These are phyloP conservation scores for Paramecium sonneborni DNA, from an alignment of 73 alveolate genomes.

Conservation along the genomic window DNA sequence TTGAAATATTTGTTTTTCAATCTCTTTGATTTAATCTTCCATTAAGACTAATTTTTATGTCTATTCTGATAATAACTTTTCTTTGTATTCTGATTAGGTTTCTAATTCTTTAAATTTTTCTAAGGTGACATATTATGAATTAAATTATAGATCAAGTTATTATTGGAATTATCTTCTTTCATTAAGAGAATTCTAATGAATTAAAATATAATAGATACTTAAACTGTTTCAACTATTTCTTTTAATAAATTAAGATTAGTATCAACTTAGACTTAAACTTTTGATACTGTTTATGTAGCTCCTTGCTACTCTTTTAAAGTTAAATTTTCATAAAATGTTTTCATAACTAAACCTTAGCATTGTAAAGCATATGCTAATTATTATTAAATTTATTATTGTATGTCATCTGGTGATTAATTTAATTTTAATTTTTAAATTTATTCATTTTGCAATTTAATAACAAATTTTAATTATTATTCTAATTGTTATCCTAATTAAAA, in stretches of 20 bases:
- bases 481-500: background rate
- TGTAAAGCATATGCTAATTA: background rate
- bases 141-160: background rate
- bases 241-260: background rate
- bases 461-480: conserved; percentile 34
- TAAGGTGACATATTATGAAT: conserved; percentile 19
- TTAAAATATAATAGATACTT: background rate
- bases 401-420: conserved; percentile 22
- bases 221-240: conserved; percentile 40
- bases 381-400: background rate
- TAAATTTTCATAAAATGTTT: conserved; percentile 37
- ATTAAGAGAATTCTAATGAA: background rate
- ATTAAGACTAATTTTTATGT: background rate
- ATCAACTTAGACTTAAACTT: conserved; percentile 4
- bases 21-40: background rate
- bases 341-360: background rate
- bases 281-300: background rate
- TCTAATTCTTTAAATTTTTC: conserved; percentile 30
- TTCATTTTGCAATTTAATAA: conserved; percentile 59
- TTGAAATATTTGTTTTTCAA: background rate
- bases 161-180: conserved; percentile 28
- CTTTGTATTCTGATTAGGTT: background rate
- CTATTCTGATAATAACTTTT: background rate
- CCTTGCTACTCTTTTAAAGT: background rate
- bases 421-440: conserved; percentile 48